Conservation (phyloP, 306 rosid genomes). For the Trifolium pratense region DNA sequence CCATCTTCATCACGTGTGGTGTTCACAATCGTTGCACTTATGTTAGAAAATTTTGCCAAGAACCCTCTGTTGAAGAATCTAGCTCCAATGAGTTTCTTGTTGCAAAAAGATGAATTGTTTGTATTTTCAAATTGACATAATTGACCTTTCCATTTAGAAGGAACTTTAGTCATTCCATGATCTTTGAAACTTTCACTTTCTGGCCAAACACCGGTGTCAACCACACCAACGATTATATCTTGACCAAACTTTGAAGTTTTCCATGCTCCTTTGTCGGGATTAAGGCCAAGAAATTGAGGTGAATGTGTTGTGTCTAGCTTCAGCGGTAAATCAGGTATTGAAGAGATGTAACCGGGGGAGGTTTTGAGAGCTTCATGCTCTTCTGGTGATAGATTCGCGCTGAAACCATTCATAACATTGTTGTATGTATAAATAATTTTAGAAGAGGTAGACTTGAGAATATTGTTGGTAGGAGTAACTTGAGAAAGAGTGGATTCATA, state of each 20-base stretch:
- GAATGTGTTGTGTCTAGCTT: constrained; percentile 72
- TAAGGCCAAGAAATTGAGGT: constrained; percentile 67
- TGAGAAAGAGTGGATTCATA: constrained; percentile 53
- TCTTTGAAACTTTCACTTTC: constrained; percentile 73
- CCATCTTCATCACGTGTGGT: constrained; percentile 70
- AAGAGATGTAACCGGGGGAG: constrained; percentile 60
- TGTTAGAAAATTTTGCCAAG: constrained; percentile 4
- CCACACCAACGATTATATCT: constrained; percentile 69
- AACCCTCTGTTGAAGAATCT: constrained; percentile 70
- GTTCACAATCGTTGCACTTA: background rate
- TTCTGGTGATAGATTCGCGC: constrained; percentile 60
- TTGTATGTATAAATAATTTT: constrained; percentile 63
- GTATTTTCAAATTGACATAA: constrained; percentile 44
- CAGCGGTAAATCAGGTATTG: constrained; percentile 42
- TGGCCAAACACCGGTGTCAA: constrained; percentile 84
- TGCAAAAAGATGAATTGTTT: constrained; percentile 54
- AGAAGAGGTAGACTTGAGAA: constrained; percentile 5
- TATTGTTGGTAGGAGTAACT: background rate
- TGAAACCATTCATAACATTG: constrained; percentile 70
- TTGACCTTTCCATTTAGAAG: constrained; percentile 72
- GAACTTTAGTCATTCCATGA: constrained; percentile 53
- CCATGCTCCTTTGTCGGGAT: constrained; percentile 55
- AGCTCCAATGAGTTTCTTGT: constrained; percentile 89
- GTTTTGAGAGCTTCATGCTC: constrained; percentile 61
- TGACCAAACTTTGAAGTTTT: constrained; percentile 56